Conservation (phyloP, 1,139 yeast genomes). For the Yamadazyma dushanensis region DNA sequence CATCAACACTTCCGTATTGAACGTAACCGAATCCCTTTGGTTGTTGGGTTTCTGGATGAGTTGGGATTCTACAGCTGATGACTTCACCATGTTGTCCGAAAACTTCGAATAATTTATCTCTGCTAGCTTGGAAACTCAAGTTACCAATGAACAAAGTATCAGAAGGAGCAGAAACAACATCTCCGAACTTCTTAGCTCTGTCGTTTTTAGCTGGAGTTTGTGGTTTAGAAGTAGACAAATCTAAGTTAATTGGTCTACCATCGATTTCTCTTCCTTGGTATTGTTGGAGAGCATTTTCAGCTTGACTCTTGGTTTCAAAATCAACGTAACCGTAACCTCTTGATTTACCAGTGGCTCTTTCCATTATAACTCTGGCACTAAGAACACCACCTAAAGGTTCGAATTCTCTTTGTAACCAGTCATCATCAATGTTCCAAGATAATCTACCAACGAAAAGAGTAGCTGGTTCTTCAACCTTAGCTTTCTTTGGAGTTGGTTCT, state of each 20-base stretch:
- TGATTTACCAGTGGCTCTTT: constrained; percentile 88
- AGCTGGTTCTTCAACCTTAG: constrained; percentile 60
- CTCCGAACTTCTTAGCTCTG: constrained; percentile 90
- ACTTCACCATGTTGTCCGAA: constrained; percentile 81
- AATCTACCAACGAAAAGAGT: constrained; percentile 95
- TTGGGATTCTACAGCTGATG: constrained; percentile 89
- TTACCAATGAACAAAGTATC: constrained; percentile 96
- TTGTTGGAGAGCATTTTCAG: constrained; percentile 85
- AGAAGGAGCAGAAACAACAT: constrained; percentile 85
- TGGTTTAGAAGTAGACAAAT: constrained; percentile 86
- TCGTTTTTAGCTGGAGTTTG: constrained; percentile 52
- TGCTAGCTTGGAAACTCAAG: constrained; percentile 84
- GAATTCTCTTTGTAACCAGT: constrained; percentile 86
- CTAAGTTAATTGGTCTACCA: constrained; percentile 95
- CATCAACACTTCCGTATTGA: constrained; percentile 82
- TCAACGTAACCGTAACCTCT: constrained; percentile 99
- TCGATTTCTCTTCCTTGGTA: constrained; percentile 93
- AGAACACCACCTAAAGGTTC: constrained; percentile 79
- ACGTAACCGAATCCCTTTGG: constrained; percentile 99
- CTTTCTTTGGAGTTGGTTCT: constrained; percentile 38
- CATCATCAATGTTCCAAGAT: constrained; percentile 96
- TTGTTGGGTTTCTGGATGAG: constrained; percentile 97
- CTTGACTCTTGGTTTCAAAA: constrained; percentile 71
- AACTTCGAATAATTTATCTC: constrained; percentile 70
- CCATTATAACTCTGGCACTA: constrained; percentile 90